Evolutionary conservation across 495 filamentous ascomycete genomes (phyloP).

Genomic region (Penicillium coprophilum): DNA sequence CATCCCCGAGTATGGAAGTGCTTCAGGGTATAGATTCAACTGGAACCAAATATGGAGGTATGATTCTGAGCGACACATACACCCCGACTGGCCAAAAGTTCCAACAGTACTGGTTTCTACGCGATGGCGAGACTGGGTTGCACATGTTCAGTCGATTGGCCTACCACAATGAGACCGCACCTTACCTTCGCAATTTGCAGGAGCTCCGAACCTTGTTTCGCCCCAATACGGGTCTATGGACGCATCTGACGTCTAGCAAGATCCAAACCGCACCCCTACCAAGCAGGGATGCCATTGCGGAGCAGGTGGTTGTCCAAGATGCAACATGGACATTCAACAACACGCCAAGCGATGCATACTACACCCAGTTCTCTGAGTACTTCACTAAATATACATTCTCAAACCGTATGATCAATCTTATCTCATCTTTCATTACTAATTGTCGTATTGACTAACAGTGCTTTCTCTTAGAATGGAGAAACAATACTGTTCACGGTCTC

Average conservation of each 20-base stretch:
- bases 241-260: slow-evolving; percentile 52
- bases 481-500: slow-evolving; percentile 54
- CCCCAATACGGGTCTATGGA: slow-evolving; percentile 55
- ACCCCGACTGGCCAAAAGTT: slow-evolving; percentile 51
- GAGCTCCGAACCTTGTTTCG: slow-evolving; percentile 57
- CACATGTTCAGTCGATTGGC: slow-evolving; percentile 55
- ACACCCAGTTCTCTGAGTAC: slow-evolving; percentile 52
- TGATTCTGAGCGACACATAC: slow-evolving; percentile 53
- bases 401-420: slow-evolving; percentile 24
- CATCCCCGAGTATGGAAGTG: slow-evolving; percentile 42
- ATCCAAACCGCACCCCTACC: slow-evolving; percentile 54
- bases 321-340: slow-evolving; percentile 57
- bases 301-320: slow-evolving; percentile 53
- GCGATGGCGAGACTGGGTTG: slow-evolving; percentile 55
- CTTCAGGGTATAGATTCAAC: slow-evolving; percentile 51
- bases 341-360: slow-evolving; percentile 50
- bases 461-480: slow-evolving; percentile 41
- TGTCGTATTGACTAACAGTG: not conserved
- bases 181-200: slow-evolving; percentile 53
- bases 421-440: not conserved
- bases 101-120: slow-evolving; percentile 58
- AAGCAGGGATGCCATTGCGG: slow-evolving; percentile 39
- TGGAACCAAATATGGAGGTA: slow-evolving; percentile 47
- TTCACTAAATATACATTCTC: slow-evolving; percentile 61
- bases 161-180: slow-evolving; percentile 53